Evolutionary conservation across 2,329 filamentous ascomycete genomes (phyloP).

Genomic region (Blastomyces silverae): DNA sequence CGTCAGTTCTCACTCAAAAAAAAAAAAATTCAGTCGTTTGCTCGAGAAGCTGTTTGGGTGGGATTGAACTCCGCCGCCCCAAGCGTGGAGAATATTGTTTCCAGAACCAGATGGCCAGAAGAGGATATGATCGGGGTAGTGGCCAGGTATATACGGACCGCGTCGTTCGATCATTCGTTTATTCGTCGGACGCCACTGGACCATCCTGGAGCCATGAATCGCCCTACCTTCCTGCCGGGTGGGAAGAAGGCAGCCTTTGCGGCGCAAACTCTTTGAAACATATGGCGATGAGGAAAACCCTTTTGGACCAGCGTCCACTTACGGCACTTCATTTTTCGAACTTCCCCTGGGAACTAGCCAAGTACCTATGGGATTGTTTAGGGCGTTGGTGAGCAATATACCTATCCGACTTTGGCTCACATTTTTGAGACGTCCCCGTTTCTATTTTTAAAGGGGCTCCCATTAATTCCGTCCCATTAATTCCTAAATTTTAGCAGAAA

Average conservation of each 20-base stretch:
- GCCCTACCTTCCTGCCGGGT: constrained; percentile 30
- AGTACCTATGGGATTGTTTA: constrained; percentile 37
- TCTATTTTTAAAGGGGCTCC: neutral
- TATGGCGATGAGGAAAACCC: constrained; percentile 28
- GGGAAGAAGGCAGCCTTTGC: constrained; percentile 23
- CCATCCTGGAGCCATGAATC: constrained; percentile 37
- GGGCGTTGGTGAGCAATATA: constrained; percentile 29
- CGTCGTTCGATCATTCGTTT: constrained; percentile 15
- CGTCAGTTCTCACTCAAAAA: neutral
- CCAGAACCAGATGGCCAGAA: constrained; percentile 13
- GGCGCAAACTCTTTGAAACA: constrained; percentile 34
- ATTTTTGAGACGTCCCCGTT: neutral
- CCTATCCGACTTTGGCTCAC: neutral
- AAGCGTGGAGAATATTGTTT: neutral
- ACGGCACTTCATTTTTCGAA: constrained; percentile 31
- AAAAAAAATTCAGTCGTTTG: neutral
- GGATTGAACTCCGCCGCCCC: neutral
- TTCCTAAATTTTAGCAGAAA: constrained; percentile 26
- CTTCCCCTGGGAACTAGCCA: constrained; percentile 38
- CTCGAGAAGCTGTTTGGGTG: too few relatives aligned
- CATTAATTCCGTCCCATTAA: too few relatives aligned
- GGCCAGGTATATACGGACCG: constrained; percentile 22
- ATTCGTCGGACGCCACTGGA: constrained; percentile 22
- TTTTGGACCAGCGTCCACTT: constrained; percentile 36
- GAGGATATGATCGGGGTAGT: constrained; percentile 20